Percentiles rank a stretch among this genome's conserved stretches.
Evolutionary conservation across 371 early-diverging fungal genomes (phyloP).

Genomic region (Mortierella polycephala): DNA sequence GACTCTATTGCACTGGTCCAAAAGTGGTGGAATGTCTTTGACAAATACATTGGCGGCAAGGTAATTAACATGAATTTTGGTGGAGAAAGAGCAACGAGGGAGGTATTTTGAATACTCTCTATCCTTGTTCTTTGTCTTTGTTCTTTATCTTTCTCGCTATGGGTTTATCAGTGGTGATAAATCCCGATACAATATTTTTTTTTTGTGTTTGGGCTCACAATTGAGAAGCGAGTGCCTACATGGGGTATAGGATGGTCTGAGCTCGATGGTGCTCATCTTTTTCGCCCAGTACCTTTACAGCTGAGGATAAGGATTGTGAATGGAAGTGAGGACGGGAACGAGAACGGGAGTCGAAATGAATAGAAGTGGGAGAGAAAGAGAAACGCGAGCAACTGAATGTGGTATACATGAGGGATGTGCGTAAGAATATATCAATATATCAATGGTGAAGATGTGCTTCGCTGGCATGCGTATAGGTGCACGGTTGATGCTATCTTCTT

Average conservation of each 20-base stretch:
- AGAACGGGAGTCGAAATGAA: too few species aligned
- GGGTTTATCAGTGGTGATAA: slow-evolving; percentile 5
- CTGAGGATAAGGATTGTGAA: slow-evolving; percentile 10
- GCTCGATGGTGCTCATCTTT: slow-evolving; percentile 17
- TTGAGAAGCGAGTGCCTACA: slow-evolving; percentile 9
- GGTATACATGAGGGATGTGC: too few species aligned
- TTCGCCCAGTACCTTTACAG: slow-evolving; percentile 12
- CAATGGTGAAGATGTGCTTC: too few species aligned
- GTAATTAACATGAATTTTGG: slow-evolving; percentile 15
- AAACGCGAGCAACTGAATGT: too few species aligned
- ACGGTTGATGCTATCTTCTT: too few species aligned
- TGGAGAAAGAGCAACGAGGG: neutral
- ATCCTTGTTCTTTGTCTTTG: neutral
- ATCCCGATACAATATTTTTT: neutral
- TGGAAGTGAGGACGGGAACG: neutral
- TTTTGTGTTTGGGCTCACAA: slow-evolving; percentile 42
- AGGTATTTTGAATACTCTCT: neutral
- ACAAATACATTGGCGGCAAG: slow-evolving; percentile 66
- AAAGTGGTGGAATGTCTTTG: slow-evolving; percentile 80
- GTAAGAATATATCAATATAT: too few species aligned
- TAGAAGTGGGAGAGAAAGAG: neutral
- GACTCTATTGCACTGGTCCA: slow-evolving; percentile 64
- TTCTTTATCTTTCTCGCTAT: slow-evolving; percentile 5
- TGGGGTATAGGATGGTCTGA: slow-evolving; percentile 43
- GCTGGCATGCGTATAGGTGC: too few species aligned